phyloP scores from a whole-genome alignment of 345 rosid genomes.

The Chamaenerion angustifolium region DNA sequence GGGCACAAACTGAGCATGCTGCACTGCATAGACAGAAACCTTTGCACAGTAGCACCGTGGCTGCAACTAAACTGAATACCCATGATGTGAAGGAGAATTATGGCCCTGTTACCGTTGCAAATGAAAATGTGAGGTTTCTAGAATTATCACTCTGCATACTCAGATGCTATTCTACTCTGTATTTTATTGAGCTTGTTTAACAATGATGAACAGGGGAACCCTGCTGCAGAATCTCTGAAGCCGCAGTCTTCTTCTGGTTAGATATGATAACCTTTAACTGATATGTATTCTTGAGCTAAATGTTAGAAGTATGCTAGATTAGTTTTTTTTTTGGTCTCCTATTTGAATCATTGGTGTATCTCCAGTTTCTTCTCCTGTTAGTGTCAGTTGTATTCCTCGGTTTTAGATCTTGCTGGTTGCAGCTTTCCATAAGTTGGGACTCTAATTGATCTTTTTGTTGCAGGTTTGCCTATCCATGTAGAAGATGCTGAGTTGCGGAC shows the following conservation, averaged over 20 bases:
- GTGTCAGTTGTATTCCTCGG: not conserved
- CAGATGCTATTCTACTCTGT: not conserved
- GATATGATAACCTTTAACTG: constrained; percentile 11
- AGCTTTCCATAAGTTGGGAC: no score
- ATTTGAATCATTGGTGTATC: no score
- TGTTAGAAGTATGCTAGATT: not conserved
- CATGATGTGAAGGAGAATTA: constrained; percentile 28
- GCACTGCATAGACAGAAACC: constrained; percentile 28
- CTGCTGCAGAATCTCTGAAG: constrained; percentile 23
- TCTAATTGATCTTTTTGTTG: constrained; percentile 1
- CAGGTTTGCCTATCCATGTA: constrained; percentile 27
- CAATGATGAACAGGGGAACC: constrained; percentile 34
- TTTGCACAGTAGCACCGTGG: constrained; percentile 19
- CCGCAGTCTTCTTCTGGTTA: constrained; percentile 46
- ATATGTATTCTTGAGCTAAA: not conserved
- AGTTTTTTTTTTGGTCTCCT: no score
- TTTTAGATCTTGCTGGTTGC: not conserved
- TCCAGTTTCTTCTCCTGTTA: no score
- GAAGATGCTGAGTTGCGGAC: constrained; percentile 88
- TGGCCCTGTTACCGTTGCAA: constrained; percentile 20
- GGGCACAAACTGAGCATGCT: constrained; percentile 28
- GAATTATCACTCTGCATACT: not conserved
- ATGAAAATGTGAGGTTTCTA: constrained; percentile 54
- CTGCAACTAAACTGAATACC: constrained; percentile 18
- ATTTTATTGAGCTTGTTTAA: constrained; percentile 6